A percentile compares a stretch with the other conserved stretches of the same genome.
These are phyloP conservation scores for Magnusiomyces magnusii DNA, from an alignment of 1,139 yeast genomes.

Conservation along the genomic window DNA sequence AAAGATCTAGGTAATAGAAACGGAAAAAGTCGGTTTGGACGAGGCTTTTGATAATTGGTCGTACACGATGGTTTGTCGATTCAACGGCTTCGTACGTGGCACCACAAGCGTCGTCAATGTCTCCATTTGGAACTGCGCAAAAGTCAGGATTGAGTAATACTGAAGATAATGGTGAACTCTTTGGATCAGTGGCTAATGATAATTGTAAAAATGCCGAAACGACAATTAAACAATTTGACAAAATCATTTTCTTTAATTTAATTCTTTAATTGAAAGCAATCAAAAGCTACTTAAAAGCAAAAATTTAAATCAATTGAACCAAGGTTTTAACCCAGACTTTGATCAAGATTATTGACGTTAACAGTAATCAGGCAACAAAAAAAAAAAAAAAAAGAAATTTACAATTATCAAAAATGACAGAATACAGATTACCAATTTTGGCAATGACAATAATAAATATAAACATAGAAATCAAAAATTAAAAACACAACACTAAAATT, in stretches of 20 bases:
- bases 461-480: no score
- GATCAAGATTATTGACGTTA: no score
- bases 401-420: no score
- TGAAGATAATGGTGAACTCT: neutral
- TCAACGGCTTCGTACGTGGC: constrained; percentile 50
- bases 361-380: no score
- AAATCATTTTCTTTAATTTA: neutral
- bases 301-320: neutral
- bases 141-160: constrained; percentile 1
- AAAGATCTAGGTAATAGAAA: constrained; percentile 79
- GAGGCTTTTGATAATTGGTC: constrained; percentile 49
- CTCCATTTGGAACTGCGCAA: constrained; percentile 18
- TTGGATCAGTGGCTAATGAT: neutral
- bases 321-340: no score
- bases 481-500: no score
- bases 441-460: no score
- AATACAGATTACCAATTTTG: no score
- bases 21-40: constrained; percentile 51
- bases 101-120: constrained; percentile 38
- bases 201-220: neutral
- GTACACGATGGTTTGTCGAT: constrained; percentile 41
- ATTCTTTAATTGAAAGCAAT: no score
- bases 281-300: neutral
- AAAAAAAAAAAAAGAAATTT: no score
- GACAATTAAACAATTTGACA: neutral